These are phyloP conservation scores for Clarireedia hainanense DNA, from an alignment of 2,329 filamentous ascomycete genomes.

Conservation along the genomic window DNA sequence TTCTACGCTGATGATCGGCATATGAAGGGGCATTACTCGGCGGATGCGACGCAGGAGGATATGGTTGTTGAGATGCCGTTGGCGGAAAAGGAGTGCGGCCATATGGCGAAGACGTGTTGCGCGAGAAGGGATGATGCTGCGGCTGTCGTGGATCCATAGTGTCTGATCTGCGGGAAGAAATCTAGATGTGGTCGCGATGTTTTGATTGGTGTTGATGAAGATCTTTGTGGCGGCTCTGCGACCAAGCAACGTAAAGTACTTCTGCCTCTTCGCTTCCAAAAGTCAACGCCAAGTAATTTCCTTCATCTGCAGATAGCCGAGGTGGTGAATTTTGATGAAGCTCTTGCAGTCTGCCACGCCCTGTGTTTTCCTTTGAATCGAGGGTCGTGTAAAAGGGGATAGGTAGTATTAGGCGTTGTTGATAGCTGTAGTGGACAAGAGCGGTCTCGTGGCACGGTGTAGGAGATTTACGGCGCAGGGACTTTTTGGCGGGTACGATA, in stretches of 20 bases:
- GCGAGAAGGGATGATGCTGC: constrained; percentile 24
- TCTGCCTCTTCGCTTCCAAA: too few relatives aligned
- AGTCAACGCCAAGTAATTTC: too few relatives aligned
- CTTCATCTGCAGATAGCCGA: too few relatives aligned
- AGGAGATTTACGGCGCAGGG: constrained; percentile 3
- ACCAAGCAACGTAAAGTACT: too few relatives aligned
- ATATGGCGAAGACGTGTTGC: constrained; percentile 29
- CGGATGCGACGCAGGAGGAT: constrained; percentile 27
- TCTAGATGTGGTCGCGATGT: too few relatives aligned
- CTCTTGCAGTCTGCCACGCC: too few relatives aligned
- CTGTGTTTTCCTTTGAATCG: background rate
- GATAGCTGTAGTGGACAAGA: background rate
- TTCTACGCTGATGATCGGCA: constrained; percentile 27
- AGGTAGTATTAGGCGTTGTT: background rate
- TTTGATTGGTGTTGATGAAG: too few relatives aligned
- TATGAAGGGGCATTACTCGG: constrained; percentile 22
- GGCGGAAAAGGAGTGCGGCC: constrained; percentile 26
- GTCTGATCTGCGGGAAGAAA: constrained; percentile 1
- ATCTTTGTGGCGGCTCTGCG: too few relatives aligned
- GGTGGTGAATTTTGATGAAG: too few relatives aligned
- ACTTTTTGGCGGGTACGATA: background rate
- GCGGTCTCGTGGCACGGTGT: background rate
- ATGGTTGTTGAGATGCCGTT: constrained; percentile 21
- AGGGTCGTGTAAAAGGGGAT: background rate
- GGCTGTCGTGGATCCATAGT: constrained; percentile 30